phyloP scores from a whole-genome alignment of 2,329 filamentous ascomycete genomes.

The Botrytis hyacinthi region DNA sequence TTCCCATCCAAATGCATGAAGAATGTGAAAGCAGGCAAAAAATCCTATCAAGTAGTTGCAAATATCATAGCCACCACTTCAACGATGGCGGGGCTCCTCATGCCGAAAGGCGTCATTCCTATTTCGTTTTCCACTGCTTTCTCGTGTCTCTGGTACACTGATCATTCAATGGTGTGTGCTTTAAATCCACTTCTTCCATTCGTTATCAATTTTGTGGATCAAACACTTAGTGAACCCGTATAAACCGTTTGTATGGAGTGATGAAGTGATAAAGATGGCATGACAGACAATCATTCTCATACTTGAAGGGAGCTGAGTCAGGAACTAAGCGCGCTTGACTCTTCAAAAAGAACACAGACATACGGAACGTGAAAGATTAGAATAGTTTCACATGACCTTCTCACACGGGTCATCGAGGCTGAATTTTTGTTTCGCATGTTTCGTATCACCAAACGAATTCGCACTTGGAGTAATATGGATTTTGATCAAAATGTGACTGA shows the following conservation, averaged over 20 bases:
- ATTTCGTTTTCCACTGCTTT: constrained; percentile 4
- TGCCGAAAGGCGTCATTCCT: constrained; percentile 21
- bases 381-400: constrained; percentile 17
- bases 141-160: constrained; percentile 10
- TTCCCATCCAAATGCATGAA: not conserved
- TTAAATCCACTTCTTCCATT: constrained; percentile 14
- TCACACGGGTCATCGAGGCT: constrained; percentile 19
- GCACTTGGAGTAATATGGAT: not conserved
- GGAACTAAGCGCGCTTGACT: constrained; percentile 18
- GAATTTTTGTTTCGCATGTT: constrained; percentile 7
- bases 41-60: not conserved
- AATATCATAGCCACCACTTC: not conserved
- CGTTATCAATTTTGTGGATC: constrained; percentile 16
- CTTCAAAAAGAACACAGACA: constrained; percentile 4
- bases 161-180: constrained; percentile 12
- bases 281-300: constrained; percentile 6
- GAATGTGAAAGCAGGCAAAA: not conserved
- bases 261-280: constrained; percentile 16
- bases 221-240: not conserved
- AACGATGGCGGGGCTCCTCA: constrained; percentile 14
- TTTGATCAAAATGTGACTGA: constrained; percentile 1
- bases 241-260: constrained; percentile 16
- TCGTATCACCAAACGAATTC: not conserved
- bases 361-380: constrained; percentile 12
- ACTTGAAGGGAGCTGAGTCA: not conserved